Base-by-base conservation (phyloP, 768 basidiomycete species). In the Suillus cothurnatus region DNA sequence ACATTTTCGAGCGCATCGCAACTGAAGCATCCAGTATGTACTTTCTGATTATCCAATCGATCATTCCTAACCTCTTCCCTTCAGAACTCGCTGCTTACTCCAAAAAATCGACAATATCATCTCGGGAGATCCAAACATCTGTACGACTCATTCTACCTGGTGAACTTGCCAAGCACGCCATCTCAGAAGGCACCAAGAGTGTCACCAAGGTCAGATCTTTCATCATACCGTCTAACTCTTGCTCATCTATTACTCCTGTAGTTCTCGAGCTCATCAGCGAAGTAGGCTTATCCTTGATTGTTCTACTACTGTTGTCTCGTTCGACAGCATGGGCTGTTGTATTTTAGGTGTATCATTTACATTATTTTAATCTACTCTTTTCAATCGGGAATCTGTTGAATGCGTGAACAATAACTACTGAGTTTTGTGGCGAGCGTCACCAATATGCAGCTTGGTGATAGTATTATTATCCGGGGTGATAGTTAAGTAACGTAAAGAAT, bases 91-190 rank as follows among this genome's bases (percentile, higher is more conserved):
- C 96, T 63, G 87, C 94, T 1, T 99, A 99, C 86, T 97, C 96
- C 63, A 97, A 98, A 88, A 97, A 97, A 81, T 97, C 97, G 4
- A 98, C 97, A 52, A 99, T 99, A 78, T 97, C 96, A 23, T 97
- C 95, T 28, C 93, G 97, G 66, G 97, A 99, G 81, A 99, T 99
- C 74, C 97, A 98, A 81, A 99, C 97, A 36, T 86, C 93, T 47
- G 96, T 97, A 60, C 92, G 96, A 64, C 85, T 97, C 53, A 97
- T 99, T 74, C 90, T 99, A 32, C 95, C 96, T 66, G 97, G 95
- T 80, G 96, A 98, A 81, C 88, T 99, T 52, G 93, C 95, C 74
- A 99, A 99, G 85, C 97, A 99, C 77, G 97, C 97, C 63, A 97
- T 98, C 78, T 97, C 95, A 32, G 97, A 99, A 79, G 97, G 97